Conservation (phyloP, 169 alveolate genomes). For the Ichthyophthirius multifiliis region DNA sequence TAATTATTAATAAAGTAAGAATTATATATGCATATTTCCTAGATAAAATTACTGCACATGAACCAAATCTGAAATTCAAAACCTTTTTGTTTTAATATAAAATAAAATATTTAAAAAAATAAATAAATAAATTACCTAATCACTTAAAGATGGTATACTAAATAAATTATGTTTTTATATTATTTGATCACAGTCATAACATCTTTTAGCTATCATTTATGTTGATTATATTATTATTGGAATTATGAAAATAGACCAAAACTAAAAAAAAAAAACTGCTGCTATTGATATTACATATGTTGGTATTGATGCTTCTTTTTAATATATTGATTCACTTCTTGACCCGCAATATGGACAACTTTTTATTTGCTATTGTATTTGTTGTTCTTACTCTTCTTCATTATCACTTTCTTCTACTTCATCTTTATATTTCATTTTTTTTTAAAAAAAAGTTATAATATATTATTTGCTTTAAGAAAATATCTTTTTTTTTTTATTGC, state of each 20-base stretch:
- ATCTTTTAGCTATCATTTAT: not conserved
- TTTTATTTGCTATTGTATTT: no score
- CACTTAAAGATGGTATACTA: slow-evolving; percentile 10
- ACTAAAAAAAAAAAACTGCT: not conserved
- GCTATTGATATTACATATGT: not conserved
- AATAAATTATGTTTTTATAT: slow-evolving; percentile 6
- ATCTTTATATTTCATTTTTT: no score
- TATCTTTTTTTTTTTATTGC: no score
- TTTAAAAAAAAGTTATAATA: no score
- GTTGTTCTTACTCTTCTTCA: no score
- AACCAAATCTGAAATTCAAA: slow-evolving; percentile 15
- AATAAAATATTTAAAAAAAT: not conserved
- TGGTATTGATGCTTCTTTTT: not conserved
- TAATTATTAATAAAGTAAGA: not conserved
- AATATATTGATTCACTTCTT: slow-evolving; percentile 8
- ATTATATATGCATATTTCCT: slow-evolving; percentile 14
- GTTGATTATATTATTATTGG: not conserved
- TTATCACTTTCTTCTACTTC: no score
- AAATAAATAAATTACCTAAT: not conserved
- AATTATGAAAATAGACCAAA: slow-evolving; percentile 4
- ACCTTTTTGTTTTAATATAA: not conserved
- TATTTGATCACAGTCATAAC: not conserved
- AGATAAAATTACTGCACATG: not conserved
- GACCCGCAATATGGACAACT: slow-evolving; percentile 12
- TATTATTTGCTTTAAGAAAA: no score